Percentiles rank a stretch among this genome's conserved stretches.
Evolutionary conservation across 805 yeast species (phyloP).

Genomic region (Ascoidea rubescens): DNA sequence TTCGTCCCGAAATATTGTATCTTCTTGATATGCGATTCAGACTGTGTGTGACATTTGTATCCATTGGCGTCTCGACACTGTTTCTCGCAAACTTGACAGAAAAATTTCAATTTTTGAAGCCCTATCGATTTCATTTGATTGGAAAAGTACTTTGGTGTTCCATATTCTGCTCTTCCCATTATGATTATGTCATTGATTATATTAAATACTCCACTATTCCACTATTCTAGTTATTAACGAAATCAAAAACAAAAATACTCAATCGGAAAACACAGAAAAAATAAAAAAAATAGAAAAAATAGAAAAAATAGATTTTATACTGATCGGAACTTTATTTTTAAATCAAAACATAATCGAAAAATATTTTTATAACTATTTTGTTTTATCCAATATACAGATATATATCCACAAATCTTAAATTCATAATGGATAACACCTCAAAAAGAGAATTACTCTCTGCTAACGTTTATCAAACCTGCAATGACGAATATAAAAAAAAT

Average conservation of each 20-base stretch:
- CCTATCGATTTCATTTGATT: slow-evolving; percentile 75
- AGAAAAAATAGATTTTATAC: too few species aligned
- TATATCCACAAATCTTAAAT: too few species aligned
- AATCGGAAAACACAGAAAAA: too few species aligned
- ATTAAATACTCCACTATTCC: not conserved
- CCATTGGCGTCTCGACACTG: slow-evolving; percentile 97
- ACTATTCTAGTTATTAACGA: too few species aligned
- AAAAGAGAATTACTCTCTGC: not conserved
- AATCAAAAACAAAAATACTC: too few species aligned
- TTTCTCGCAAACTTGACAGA: slow-evolving; percentile 83
- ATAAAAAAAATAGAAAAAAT: too few species aligned
- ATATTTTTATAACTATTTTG: too few species aligned
- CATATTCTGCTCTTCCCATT: slow-evolving; percentile 48
- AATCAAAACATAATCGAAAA: too few species aligned
- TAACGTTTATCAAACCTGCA: not conserved
- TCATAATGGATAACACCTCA: not conserved
- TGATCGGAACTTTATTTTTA: too few species aligned
- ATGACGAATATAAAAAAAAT: not conserved
- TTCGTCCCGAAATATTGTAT: slow-evolving; percentile 33
- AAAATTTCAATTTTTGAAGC: slow-evolving; percentile 71
- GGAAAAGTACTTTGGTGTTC: slow-evolving; percentile 56
- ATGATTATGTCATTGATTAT: not conserved
- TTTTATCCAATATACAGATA: too few species aligned
- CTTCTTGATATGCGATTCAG: slow-evolving; percentile 62
- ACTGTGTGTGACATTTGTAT: slow-evolving; percentile 73